phyloP scores from a whole-genome alignment of 2,329 filamentous ascomycete genomes.

The Trichoderma koningii region DNA sequence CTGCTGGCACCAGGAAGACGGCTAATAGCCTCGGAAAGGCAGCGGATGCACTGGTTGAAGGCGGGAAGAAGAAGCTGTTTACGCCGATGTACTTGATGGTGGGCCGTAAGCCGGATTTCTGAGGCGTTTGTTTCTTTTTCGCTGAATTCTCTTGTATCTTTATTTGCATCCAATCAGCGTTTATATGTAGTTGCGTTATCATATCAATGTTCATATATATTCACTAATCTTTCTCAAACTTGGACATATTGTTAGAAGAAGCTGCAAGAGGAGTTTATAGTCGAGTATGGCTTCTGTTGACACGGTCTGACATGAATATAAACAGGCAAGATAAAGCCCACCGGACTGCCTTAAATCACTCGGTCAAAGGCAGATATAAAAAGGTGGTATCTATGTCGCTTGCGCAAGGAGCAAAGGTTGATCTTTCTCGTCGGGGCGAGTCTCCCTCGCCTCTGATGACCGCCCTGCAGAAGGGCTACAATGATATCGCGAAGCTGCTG shows the following conservation, averaged over 20 bases:
- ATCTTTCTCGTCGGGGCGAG: not conserved
- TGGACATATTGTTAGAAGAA: not conserved
- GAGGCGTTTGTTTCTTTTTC: not conserved
- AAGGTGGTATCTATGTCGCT: not conserved
- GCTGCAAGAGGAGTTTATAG: not conserved
- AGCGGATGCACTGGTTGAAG: conserved; percentile 78
- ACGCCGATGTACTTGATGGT: conserved; percentile 97
- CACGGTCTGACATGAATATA: not conserved
- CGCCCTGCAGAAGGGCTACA: not conserved
- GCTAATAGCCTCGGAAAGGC: conserved; percentile 77
- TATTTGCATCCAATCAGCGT: not conserved
- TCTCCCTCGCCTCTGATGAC: not conserved
- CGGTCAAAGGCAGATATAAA: not conserved
- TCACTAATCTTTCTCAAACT: not conserved
- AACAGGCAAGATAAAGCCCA: not conserved
- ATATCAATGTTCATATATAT: too few relatives aligned
- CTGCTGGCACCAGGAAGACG: conserved; percentile 80
- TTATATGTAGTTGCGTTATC: too few relatives aligned
- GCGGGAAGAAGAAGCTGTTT: conserved; percentile 81
- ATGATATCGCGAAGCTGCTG: not conserved
- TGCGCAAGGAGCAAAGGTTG: not conserved
- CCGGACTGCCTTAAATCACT: not conserved
- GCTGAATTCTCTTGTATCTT: not conserved
- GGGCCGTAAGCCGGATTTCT: conserved; percentile 68
- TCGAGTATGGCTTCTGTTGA: not conserved